Evolutionary conservation across 768 basidiomycete species (phyloP), one percentile per base, ranked within the genome.

Genomic region (Cyclocybe cylindracea): DNA sequence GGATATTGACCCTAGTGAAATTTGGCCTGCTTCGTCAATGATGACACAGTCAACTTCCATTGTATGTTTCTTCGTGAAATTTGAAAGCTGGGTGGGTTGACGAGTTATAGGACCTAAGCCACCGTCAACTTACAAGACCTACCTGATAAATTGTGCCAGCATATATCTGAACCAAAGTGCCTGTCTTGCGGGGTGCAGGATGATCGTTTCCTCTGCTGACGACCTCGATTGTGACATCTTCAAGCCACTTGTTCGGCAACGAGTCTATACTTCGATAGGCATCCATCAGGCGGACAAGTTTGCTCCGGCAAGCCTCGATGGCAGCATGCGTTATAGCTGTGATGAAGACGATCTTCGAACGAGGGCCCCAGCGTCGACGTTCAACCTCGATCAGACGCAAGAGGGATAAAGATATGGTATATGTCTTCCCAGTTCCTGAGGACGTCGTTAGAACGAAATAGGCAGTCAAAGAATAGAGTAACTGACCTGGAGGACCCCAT

Each of bases 291-390:
- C 65, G 58, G 1, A 54, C 44, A n/a, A 80, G 58, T 56, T 79
- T 79, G 44, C 61, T 69, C 37, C 74, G 60, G 40, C 74, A 76
- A 1, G 80, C 80, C 40, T 78, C 74, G 43, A 82, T 80, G 2
- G 80, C 79, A 4, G 78, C 78, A 55, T 82, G 77, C 0, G 80
- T 80, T 65, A 79, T 72, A 2, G 79, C 80, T 1, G 78, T 79
- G 36, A 82, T 64, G 50, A 80, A 78, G 2, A 79, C 62, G 37
- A 78, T 68, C 48, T 70, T 74, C 5, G 63, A 64, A 38, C 59
- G 56, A 10, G 50, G 63, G 13, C 65, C 64, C 32, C 62, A 64
- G 9, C 64, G 64, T 34, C 67, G 64, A 36, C 66, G 61, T 41
- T 77, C 70, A 0, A 72, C 70, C 44, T 79, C 76, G 8, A 80